Conservation (phyloP, 139 green algal genomes). For the Volvox reticuliferus region DNA sequence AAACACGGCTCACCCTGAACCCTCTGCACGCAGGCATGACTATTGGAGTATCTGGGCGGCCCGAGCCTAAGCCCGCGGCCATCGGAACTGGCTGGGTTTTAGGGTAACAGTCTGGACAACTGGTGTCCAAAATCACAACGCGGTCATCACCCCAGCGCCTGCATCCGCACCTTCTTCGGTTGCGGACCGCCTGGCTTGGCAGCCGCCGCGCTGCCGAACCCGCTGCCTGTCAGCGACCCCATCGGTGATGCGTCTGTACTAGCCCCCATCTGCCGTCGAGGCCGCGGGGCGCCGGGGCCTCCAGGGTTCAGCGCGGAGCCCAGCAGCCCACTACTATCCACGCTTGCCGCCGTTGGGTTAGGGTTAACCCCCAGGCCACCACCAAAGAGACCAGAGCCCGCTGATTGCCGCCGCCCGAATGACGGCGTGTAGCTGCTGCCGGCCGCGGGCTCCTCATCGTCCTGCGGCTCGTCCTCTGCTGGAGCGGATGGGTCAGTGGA, state of each 20-base stretch:
- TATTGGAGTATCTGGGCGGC: no score
- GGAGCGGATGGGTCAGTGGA: background rate
- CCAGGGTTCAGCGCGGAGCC: background rate
- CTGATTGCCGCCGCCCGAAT: background rate
- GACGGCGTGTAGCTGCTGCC: conserved; percentile 54
- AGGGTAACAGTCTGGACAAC: no score
- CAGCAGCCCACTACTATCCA: background rate
- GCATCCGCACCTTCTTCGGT: background rate
- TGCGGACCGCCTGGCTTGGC: background rate
- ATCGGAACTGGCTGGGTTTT: no score
- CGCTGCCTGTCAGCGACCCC: background rate
- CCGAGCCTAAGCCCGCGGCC: no score
- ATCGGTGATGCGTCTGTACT: conserved; percentile 22
- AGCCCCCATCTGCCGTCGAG: conserved; percentile 25
- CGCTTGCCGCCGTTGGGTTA: background rate
- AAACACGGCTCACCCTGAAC: no score
- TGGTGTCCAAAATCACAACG: no score
- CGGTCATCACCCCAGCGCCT: background rate
- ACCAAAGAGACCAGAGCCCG: background rate
- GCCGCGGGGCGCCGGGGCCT: conserved; percentile 17
- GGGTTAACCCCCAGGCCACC: background rate
- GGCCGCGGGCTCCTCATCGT: conserved; percentile 24
- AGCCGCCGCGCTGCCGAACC: background rate
- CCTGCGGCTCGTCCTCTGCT: background rate
- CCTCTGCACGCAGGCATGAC: no score